Evolutionary conservation across 192 early-diverging fungal species (phyloP).

Genomic region (Coemansia sp.): DNA sequence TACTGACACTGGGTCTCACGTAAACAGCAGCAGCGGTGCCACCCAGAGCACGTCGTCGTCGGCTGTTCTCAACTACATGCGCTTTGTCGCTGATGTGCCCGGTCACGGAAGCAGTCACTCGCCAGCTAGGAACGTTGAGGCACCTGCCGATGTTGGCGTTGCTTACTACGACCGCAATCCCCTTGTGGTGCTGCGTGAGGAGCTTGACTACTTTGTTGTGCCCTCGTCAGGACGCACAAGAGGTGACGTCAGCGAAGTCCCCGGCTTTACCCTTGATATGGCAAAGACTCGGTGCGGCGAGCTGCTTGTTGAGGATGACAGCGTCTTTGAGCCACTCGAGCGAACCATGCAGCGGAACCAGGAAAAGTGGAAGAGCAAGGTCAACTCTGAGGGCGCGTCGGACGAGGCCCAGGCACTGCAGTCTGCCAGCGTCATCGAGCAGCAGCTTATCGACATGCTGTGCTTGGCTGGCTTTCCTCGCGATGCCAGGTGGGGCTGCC

Average conservation of each 20-base stretch:
- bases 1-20: conserved; percentile 32
- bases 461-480: conserved; percentile 73
- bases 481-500: conserved; percentile 72
- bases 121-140: conserved; percentile 6
- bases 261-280: conserved; percentile 45
- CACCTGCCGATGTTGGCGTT: conserved; percentile 9
- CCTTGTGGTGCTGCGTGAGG: conserved; percentile 75
- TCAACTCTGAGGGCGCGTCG: conserved; percentile 39
- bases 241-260: conserved; percentile 48
- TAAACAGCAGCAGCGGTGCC: conserved; percentile 45
- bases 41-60: conserved; percentile 54
- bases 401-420: conserved; percentile 48
- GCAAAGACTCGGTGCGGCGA: conserved; percentile 65
- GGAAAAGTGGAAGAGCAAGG: conserved; percentile 41
- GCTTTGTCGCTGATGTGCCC: conserved; percentile 33
- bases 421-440: conserved; percentile 56
- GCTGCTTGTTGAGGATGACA: conserved; percentile 62
- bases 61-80: conserved; percentile 54
- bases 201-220: conserved; percentile 74
- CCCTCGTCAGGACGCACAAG: conserved; percentile 35
- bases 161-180: conserved; percentile 59
- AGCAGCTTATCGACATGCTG: conserved; percentile 81
- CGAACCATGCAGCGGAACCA: conserved; percentile 66
- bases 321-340: conserved; percentile 73
- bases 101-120: conserved; percentile 4